Base-by-base conservation (phyloP, 306 rosid genomes). In the Morella rubra region DNA sequence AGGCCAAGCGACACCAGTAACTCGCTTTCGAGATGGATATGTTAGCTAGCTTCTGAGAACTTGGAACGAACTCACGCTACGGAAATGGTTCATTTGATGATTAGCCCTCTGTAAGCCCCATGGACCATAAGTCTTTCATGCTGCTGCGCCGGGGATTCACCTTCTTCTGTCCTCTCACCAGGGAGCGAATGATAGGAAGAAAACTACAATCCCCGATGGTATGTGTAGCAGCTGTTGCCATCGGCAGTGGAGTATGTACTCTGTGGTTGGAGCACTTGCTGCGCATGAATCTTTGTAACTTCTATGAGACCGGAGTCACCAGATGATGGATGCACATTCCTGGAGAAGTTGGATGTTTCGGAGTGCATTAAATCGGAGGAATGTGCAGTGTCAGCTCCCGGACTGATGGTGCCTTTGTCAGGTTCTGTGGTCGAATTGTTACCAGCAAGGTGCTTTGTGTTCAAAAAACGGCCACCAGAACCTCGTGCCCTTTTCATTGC, bases 401-500 rank as follows among this genome's bases (percentile, higher is more conserved):
- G 32, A 70, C 44, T 59, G 27, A 52, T 46, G n/a, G 54, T 0
- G 19, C 44, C 45, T 41, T 44, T 55, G 14, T n/a, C 42, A 1
- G 75, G 24, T 46, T 27, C 4, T 16, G 73, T 9, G 67, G 27
- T 64, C 15, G 77, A n/a, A 12, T 54, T 60, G 11, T 6, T 51
- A n/a, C 7, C 16, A 40, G 40, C 71, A 14, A n/a, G 54, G 56
- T 76, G 78, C 73, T 76, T 86, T 5, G 82, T 69, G 81, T 70
- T 77, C 49, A 83, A 67, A 69, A 86, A 86, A 75, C 87, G 84
- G 8, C 87, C 87, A 12, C 90, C 87, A 32, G 80, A 76, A 15
- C 86, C 87, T 77, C 86, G 84, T 72, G 78, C 84, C 55, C 90
- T 86, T 72, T 80, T 79, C 87, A 84, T 78, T 7, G 90, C 90